Conservation (phyloP, 2,329 filamentous ascomycete species). For the Elsinoe necatrix region DNA sequence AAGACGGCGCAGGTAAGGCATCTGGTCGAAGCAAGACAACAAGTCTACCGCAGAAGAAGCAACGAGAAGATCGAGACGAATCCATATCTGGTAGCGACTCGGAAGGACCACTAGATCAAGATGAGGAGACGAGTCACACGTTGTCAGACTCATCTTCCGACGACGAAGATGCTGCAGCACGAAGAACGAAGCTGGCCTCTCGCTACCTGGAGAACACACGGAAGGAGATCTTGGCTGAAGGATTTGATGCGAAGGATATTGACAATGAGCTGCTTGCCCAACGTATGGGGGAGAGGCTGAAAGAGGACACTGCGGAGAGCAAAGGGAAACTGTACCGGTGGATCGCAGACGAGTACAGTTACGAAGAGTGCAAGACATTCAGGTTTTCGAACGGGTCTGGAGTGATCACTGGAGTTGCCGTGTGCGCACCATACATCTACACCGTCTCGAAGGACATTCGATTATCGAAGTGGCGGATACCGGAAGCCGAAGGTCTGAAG, state of each 20-base stretch:
- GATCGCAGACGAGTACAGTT: slow-evolving; percentile 65
- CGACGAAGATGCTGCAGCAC: slow-evolving; percentile 81
- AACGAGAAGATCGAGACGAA: slow-evolving; percentile 54
- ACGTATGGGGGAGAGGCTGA: slow-evolving; percentile 57
- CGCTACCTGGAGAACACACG: slow-evolving; percentile 86
- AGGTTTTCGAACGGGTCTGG: slow-evolving; percentile 72
- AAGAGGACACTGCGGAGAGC: slow-evolving; percentile 84
- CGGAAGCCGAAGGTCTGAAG: slow-evolving; percentile 43
- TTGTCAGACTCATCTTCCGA: slow-evolving; percentile 31
- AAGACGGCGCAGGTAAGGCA: slow-evolving; percentile 1
- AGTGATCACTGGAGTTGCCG: slow-evolving; percentile 69
- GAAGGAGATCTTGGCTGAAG: slow-evolving; percentile 65
- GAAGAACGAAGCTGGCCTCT: slow-evolving; percentile 77
- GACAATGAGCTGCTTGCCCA: slow-evolving; percentile 80
- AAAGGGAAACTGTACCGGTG: slow-evolving; percentile 84
- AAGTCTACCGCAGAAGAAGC: slow-evolving; percentile 44
- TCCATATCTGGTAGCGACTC: slow-evolving; percentile 86
- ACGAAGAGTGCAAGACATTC: slow-evolving; percentile 57
- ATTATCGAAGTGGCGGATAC: slow-evolving; percentile 83
- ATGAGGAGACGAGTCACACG: slow-evolving; percentile 11
- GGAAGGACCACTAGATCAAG: slow-evolving; percentile 43
- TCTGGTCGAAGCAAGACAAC: slow-evolving; percentile 31
- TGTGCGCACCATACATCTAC: slow-evolving; percentile 73
- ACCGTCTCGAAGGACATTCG: slow-evolving; percentile 78
- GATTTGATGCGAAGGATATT: slow-evolving; percentile 90